These are phyloP conservation scores for Sarocladiaceae sp. DNA, from an alignment of 2,329 filamentous ascomycete genomes.

Conservation along the genomic window DNA sequence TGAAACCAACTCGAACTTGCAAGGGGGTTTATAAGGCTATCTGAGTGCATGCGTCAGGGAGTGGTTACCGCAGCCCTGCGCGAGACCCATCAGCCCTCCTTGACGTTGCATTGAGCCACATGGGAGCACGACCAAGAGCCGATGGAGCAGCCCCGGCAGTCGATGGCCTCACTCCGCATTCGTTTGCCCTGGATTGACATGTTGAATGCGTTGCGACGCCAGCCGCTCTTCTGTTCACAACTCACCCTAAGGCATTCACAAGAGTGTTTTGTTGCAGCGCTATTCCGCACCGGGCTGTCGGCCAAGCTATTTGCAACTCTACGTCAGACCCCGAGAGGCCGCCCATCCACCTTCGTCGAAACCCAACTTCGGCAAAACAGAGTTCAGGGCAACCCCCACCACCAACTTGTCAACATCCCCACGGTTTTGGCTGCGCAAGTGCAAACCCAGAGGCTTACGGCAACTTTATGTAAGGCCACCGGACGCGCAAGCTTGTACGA, in stretches of 20 bases:
- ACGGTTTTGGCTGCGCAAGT: not conserved
- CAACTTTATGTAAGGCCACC: not conserved
- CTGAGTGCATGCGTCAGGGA: not conserved
- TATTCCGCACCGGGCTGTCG: too few relatives aligned
- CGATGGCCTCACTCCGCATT: not conserved
- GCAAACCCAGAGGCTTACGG: not conserved
- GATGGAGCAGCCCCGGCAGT: not conserved
- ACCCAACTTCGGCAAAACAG: too few relatives aligned
- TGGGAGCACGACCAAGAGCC: not conserved
- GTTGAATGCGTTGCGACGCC: too few relatives aligned
- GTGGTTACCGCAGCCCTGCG: not conserved
- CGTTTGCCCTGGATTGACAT: too few relatives aligned
- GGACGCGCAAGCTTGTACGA: not conserved
- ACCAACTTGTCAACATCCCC: not conserved
- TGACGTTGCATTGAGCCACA: not conserved
- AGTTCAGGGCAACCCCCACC: constrained; percentile 3
- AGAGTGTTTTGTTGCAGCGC: too few relatives aligned
- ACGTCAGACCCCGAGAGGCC: too few relatives aligned
- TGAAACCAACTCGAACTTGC: too few relatives aligned
- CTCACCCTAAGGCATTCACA: too few relatives aligned
- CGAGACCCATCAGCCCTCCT: not conserved
- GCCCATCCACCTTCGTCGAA: too few relatives aligned
- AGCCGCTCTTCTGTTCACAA: too few relatives aligned
- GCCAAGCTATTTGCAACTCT: too few relatives aligned
- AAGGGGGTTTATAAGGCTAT: too few relatives aligned